phyloP scores from a whole-genome alignment of 2,329 filamentous ascomycete genomes.

The Verticillium isaacii region DNA sequence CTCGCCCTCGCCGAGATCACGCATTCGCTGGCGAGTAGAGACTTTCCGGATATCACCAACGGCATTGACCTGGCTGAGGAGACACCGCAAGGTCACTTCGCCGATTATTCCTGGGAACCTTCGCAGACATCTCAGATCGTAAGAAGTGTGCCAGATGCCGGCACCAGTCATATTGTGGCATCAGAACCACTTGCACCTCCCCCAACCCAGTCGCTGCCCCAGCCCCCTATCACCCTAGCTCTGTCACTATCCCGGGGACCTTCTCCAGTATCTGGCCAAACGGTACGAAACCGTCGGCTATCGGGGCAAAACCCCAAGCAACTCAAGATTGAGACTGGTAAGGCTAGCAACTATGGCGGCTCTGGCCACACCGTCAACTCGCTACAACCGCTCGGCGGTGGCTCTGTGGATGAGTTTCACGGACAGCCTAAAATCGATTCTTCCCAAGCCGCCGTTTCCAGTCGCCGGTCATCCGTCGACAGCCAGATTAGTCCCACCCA shows the following conservation, averaged over 20 bases:
- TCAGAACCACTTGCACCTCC: constrained; percentile 45
- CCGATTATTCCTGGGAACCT: background rate
- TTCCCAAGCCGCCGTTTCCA: background rate
- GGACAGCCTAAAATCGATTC: background rate
- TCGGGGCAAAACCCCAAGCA: constrained; percentile 78
- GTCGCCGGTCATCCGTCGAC: background rate
- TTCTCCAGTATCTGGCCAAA: constrained; percentile 30
- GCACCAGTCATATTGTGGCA: constrained; percentile 29
- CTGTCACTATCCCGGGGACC: constrained; percentile 9
- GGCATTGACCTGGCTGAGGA: background rate
- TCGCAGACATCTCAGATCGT: background rate
- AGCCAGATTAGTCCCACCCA: constrained; percentile 11
- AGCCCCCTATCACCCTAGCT: constrained; percentile 31
- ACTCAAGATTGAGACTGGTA: constrained; percentile 78
- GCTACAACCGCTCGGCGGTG: background rate
- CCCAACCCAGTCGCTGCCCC: constrained; percentile 41
- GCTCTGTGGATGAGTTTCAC: background rate
- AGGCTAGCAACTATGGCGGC: constrained; percentile 4
- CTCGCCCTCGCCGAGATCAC: constrained; percentile 84
- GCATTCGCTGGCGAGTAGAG: constrained; percentile 73
- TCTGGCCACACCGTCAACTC: background rate
- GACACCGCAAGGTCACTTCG: background rate
- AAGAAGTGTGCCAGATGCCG: background rate
- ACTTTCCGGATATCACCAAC: constrained; percentile 47
- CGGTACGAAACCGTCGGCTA: constrained; percentile 70